phyloP scores from a whole-genome alignment of 2,329 filamentous ascomycete genomes.

The Diplodia scrobiculata region DNA sequence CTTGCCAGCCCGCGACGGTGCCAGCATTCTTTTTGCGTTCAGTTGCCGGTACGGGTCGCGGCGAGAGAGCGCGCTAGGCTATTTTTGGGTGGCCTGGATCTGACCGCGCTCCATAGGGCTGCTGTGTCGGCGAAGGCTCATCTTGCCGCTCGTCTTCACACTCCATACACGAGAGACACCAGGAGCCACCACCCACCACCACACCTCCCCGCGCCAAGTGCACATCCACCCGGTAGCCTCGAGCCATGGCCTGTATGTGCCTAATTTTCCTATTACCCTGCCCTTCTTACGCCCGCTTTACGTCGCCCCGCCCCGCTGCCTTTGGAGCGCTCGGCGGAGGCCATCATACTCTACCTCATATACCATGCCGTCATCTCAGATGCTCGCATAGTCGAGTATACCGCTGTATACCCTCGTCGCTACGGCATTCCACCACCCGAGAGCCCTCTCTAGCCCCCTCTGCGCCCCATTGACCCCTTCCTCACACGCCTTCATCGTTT shows the following conservation, averaged over 20 bases:
- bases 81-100: conserved; percentile 21
- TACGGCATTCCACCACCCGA: conserved; percentile 32
- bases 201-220: conserved; percentile 20
- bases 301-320: conserved; percentile 32
- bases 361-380: conserved; percentile 40
- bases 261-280: conserved; percentile 40
- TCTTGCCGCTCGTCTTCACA: conserved; percentile 26
- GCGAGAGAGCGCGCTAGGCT: conserved; percentile 10
- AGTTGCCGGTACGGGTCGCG: neutral
- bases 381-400: conserved; percentile 15
- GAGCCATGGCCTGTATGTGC: conserved; percentile 63
- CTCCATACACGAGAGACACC: conserved; percentile 27
- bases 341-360: conserved; percentile 42
- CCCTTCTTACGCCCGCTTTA: conserved; percentile 32
- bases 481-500: conserved; percentile 37
- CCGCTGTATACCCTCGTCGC: conserved; percentile 28
- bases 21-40: neutral
- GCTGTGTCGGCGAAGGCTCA: conserved; percentile 15
- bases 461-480: conserved; percentile 33
- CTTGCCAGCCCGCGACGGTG: neutral
- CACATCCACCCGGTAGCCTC: conserved; percentile 44
- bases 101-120: conserved; percentile 24
- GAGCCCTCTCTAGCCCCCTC: conserved; percentile 29
- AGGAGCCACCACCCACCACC: conserved; percentile 27
- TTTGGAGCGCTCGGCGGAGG: conserved; percentile 38